Evolutionary conservation across 2,329 filamentous ascomycete genomes (phyloP).

Genomic region (Sporothrix schenckii): DNA sequence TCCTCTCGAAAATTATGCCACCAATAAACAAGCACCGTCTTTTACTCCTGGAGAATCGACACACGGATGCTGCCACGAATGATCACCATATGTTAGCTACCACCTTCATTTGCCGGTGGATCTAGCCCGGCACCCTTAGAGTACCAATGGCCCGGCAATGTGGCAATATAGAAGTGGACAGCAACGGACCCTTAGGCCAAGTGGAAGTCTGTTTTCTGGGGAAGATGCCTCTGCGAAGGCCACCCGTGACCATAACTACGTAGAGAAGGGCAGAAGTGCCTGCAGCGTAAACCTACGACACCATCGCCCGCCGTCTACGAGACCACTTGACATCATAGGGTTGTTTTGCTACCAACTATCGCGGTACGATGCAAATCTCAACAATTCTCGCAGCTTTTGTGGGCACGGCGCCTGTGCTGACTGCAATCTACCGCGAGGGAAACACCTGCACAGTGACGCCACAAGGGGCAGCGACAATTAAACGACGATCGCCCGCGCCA

Average conservation of each 20-base stretch:
- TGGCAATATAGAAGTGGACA: not conserved
- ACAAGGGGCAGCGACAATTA: not conserved
- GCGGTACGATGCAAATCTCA: not conserved
- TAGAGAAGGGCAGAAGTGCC: not conserved
- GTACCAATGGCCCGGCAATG: not conserved
- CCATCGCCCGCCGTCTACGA: not conserved
- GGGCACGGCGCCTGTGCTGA: not conserved
- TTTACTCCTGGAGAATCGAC: not conserved
- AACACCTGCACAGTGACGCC: conserved; percentile 13
- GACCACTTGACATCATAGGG: no score
- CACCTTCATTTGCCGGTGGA: not conserved
- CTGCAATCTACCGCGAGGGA: not conserved
- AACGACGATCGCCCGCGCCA: not conserved
- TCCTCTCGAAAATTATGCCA: not conserved
- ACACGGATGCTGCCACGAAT: not conserved
- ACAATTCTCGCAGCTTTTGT: not conserved
- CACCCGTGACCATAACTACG: not conserved
- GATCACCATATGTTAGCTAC: not conserved
- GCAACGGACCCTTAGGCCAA: not conserved
- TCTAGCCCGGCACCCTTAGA: not conserved
- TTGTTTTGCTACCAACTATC: not conserved
- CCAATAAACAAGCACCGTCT: not conserved
- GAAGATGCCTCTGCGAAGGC: not conserved
- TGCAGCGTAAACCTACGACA: no score
- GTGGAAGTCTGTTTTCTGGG: not conserved